These are phyloP conservation scores for Bryoglossum gracile DNA, from an alignment of 495 filamentous ascomycete genomes.

Conservation along the genomic window DNA sequence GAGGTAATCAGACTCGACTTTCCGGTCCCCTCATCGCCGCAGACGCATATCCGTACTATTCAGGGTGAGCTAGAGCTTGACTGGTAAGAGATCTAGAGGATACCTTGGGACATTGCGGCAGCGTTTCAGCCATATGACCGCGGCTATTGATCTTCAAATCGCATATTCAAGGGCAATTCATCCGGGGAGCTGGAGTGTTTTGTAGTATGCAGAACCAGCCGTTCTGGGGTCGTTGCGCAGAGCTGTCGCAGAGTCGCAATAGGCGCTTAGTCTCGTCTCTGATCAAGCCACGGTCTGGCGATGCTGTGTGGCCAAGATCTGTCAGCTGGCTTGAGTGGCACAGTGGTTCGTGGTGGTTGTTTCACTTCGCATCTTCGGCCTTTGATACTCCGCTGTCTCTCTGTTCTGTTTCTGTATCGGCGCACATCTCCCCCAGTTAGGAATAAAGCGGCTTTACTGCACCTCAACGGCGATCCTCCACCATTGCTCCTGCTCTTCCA, in stretches of 20 bases:
- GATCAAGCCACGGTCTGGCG: not conserved
- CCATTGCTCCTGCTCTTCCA: not conserved
- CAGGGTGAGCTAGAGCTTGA: slow-evolving; percentile 6
- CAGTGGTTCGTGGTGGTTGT: not conserved
- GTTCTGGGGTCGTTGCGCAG: not conserved
- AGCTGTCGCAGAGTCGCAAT: not conserved
- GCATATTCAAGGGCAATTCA: not conserved
- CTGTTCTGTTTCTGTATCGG: not conserved
- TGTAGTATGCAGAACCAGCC: not conserved
- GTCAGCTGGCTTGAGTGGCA: not conserved
- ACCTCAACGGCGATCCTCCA: not conserved
- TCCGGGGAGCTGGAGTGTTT: not conserved
- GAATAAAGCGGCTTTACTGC: not conserved
- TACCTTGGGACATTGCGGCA: slow-evolving; percentile 23
- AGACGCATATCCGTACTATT: slow-evolving; percentile 85
- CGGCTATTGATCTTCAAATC: slow-evolving; percentile 18
- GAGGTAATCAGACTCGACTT: slow-evolving; percentile 68
- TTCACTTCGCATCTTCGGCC: not conserved
- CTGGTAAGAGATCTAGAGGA: not conserved
- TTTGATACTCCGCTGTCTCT: not conserved
- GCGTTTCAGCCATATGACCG: slow-evolving; percentile 22
- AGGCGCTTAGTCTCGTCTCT: not conserved
- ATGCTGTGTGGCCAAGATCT: too few relatives aligned
- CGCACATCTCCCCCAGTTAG: not conserved
- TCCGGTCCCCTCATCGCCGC: slow-evolving; percentile 80